phyloP scores from a whole-genome alignment of 495 filamentous ascomycete genomes.

The Podospora appendiculata region DNA sequence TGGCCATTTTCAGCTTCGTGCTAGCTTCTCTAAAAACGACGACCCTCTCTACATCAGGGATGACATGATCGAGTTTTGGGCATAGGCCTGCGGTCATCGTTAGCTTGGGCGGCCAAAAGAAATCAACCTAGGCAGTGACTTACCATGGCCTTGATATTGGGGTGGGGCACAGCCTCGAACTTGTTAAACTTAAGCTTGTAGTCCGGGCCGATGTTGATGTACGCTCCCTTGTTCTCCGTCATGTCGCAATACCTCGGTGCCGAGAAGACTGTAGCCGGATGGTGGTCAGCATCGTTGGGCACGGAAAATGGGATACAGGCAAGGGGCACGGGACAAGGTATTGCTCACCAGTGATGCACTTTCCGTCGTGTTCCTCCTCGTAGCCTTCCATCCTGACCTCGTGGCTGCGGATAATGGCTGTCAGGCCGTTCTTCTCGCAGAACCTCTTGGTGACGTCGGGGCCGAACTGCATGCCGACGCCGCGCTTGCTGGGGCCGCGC shows the following conservation, averaged over 20 bases:
- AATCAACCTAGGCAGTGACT: constrained; percentile 14
- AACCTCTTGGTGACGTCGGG: constrained; percentile 96
- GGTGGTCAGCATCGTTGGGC: constrained; percentile 14
- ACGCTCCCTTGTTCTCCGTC: constrained; percentile 96
- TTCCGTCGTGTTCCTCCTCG: constrained; percentile 93
- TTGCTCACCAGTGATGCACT: constrained; percentile 88
- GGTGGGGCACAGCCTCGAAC: constrained; percentile 95
- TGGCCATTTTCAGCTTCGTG: not conserved
- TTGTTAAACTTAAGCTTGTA: constrained; percentile 85
- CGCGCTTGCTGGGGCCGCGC: constrained; percentile 90
- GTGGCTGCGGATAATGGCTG: constrained; percentile 93
- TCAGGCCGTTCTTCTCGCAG: constrained; percentile 90
- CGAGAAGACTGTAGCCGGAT: constrained; percentile 67
- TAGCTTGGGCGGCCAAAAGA: not conserved
- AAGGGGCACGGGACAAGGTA: not conserved
- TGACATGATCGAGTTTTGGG: constrained; percentile 70
- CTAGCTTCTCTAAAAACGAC: not conserved
- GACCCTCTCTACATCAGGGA: constrained; percentile 31
- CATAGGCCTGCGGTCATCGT: constrained; percentile 54
- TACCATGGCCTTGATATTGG: constrained; percentile 91
- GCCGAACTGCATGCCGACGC: constrained; percentile 93
- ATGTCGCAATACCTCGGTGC: constrained; percentile 96
- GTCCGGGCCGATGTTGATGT: constrained; percentile 92
- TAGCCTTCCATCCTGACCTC: constrained; percentile 98
- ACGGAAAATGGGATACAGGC: not conserved